Base-by-base conservation (phyloP, 805 yeast species). In the Clavispora asparagi region DNA sequence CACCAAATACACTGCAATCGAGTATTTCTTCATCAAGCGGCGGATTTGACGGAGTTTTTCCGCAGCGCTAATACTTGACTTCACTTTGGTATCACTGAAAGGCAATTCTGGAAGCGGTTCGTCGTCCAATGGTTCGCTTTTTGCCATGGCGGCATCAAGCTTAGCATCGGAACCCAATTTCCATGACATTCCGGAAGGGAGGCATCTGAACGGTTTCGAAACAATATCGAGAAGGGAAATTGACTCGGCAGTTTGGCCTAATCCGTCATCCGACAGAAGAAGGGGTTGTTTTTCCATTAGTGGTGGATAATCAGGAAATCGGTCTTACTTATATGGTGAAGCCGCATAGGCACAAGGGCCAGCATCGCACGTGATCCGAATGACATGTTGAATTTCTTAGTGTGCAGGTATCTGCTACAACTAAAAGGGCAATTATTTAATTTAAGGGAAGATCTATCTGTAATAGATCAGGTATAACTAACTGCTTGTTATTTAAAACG, bases 41-140 rank as follows among this genome's bases (percentile, higher is more conserved):
- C 59, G 52, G 27, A 55, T 43, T 11, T 27, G 12, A 6, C 11
- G 32, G 27, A 55, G 55, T 29, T 44, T 53, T 19, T 47, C 46
- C 13, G 29, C 47, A 12, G 43, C 35, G 3, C 45, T 37, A 9
- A 42, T 26, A 2, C 30, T 6, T 25, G 47, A 40, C 10, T 32
- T 23, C 19, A 48, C 54, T 7, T 13, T 31, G 7, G 9, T 1
- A 12, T 33, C 45, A 7, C 44, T 43, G 41, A 58, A 52, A 0
- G 71, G 71, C 33, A 67, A 50, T 23, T 63, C 65, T 0, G 60
- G 60, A 14, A 64, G 50, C 2, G 51, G 46, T 12, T 55, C 61
- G 26, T 50, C 52, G 27, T 57, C 63, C 36, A 56, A 45, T 16
- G 54, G 58, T 12, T 51, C 53, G 9, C 52, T 55, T 16, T 41